Percentiles rank a stretch among this genome's conserved stretches.
Evolutionary conservation across 2,329 filamentous ascomycete species (phyloP).

Genomic region (Tolypocladium sp.): DNA sequence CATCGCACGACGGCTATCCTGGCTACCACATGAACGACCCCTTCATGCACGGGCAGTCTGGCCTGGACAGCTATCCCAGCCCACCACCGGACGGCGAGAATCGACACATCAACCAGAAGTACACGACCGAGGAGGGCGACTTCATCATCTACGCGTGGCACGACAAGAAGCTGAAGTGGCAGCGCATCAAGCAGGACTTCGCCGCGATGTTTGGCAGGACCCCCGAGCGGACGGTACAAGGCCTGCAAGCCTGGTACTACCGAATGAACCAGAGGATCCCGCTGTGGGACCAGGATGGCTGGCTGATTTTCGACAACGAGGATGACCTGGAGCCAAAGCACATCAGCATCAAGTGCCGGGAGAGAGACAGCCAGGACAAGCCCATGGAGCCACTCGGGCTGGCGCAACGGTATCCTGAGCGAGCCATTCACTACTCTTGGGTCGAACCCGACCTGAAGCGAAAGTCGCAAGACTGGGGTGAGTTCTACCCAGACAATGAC

Average conservation of each 20-base stretch:
- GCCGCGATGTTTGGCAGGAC: slow-evolving; percentile 26
- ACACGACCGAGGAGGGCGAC: slow-evolving; percentile 32
- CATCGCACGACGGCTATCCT: slow-evolving; percentile 11
- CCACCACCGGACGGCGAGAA: slow-evolving; percentile 26
- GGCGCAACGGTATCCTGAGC: slow-evolving; percentile 36
- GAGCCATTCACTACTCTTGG: slow-evolving; percentile 36
- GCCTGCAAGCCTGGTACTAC: slow-evolving; percentile 34
- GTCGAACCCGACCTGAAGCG: slow-evolving; percentile 28
- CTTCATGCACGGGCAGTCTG: slow-evolving; percentile 11
- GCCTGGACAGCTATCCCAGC: slow-evolving; percentile 22
- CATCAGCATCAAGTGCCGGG: slow-evolving; percentile 29
- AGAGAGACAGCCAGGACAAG: slow-evolving; percentile 25
- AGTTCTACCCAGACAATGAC: slow-evolving; percentile 11
- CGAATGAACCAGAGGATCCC: slow-evolving; percentile 33
- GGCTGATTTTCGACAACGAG: slow-evolving; percentile 28
- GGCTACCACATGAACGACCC: slow-evolving; percentile 13
- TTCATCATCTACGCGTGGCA: slow-evolving; percentile 35
- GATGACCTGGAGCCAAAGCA: slow-evolving; percentile 27
- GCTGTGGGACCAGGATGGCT: slow-evolving; percentile 28
- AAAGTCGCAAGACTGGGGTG: slow-evolving; percentile 29
- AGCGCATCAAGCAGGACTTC: slow-evolving; percentile 28
- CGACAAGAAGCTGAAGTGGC: slow-evolving; percentile 33
- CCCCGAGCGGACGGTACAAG: slow-evolving; percentile 28
- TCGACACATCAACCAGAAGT: slow-evolving; percentile 33
- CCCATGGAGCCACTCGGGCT: slow-evolving; percentile 26